Base-by-base conservation (phyloP, 306 rosid genomes). In the Vigna angularis region DNA sequence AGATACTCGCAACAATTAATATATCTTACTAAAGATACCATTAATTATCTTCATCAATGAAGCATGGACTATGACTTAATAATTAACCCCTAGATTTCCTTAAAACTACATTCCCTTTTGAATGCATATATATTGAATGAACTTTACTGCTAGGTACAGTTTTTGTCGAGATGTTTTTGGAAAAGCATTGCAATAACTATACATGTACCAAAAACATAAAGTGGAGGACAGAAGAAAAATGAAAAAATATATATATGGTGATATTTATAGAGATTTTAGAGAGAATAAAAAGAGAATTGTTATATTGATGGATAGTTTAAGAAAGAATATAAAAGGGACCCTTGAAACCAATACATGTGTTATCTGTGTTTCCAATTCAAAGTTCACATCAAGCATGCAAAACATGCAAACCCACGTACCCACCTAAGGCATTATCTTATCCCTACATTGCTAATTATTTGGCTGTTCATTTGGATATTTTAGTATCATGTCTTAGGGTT, bases 391-490 rank as follows among this genome's bases (percentile, higher is more conserved):
- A 79, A 68, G 64, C 82, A 80, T 66, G 81, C 65, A 78, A 40
- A 83, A 3, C 28, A 26, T 26, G 28, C 3, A 26, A 26, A 26
- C 87, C 88, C 87, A 85, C 88, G 80, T 52, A 79, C 82, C 68
- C 82, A 40, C 49, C 62, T 56, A 48, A 42, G 5, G 69, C 4
- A 32, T 65, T 56, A 53, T 66, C 87, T 80, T 86, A 80, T 84
- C 91, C 74, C 82, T 58, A 28, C 44, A 3, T 11, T 15, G 55
- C 53, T 61, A 1, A 50, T 57, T 59, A 61, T 74, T 86, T 90
- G 92, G 85, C 93, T 75, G 84, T 77, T 83, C 22, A 56, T 78
- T 83, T 83, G 93, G 84, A 82, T 87, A 62, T 79, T 83, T 15
- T 11, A n/a, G 16, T 71, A 9, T 14, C 7, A 5, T 7, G 9